Evolutionary conservation across 441 rosid species (phyloP).

Genomic region (Pelargonium myrrhifolium): DNA sequence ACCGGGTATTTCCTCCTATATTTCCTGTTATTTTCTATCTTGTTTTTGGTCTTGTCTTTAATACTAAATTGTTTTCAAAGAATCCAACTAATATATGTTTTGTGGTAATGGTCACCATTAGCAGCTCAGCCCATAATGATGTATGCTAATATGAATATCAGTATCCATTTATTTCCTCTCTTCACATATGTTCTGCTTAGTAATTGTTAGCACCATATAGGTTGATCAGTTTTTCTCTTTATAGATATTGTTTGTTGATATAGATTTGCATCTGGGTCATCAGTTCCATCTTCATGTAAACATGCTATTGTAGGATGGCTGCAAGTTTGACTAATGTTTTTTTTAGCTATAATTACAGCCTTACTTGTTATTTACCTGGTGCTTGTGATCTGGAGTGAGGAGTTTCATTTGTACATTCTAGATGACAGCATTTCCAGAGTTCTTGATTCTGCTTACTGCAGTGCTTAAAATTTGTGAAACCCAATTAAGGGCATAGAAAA

Average conservation of each 20-base stretch:
- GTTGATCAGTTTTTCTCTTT: not conserved
- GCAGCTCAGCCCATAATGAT: not conserved
- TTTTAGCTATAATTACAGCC: constrained; percentile 1
- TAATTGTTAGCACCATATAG: not conserved
- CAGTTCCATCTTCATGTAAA: not conserved
- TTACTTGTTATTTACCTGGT: constrained; percentile 6
- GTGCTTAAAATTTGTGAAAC: constrained; percentile 1
- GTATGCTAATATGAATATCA: not conserved
- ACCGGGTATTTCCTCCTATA: constrained; percentile 18
- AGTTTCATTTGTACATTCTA: constrained; percentile 5
- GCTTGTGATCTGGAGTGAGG: constrained; percentile 8
- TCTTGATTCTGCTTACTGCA: not conserved
- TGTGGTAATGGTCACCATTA: not conserved
- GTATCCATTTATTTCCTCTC: not conserved
- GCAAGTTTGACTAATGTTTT: constrained; percentile 3
- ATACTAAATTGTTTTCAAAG: constrained; percentile 8
- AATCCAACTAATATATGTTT: not conserved
- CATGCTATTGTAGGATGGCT: constrained; percentile 3
- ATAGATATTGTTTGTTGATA: constrained; percentile 2
- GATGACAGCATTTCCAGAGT: not conserved
- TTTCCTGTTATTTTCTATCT: constrained; percentile 14
- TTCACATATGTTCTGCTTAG: not conserved
- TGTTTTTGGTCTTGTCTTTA: not conserved
- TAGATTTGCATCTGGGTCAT: constrained; percentile 1
- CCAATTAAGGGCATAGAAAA: not conserved